Base-by-base conservation (phyloP, 257 asterid genomes). In the Buddleja alternifolia region DNA sequence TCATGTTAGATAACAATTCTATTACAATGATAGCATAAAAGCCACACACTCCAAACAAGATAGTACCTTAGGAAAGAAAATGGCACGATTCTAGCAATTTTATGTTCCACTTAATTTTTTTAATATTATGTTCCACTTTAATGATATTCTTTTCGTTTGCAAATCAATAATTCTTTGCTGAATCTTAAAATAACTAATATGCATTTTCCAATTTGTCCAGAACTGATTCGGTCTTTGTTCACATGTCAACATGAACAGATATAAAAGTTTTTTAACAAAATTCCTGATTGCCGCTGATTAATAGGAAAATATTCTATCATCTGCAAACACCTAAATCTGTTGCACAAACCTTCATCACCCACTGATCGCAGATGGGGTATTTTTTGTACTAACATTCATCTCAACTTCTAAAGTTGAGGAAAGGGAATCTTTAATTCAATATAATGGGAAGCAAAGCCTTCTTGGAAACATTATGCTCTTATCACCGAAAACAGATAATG, bases 61-160 rank as follows among this genome's bases (percentile, higher is more conserved):
- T n/a, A n/a, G n/a, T n/a, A n/a, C n/a, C n/a, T n/a, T n/a, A n/a
- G 44, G 55, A 72, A 25, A 55, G 34, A 29, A 72, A 53, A 40
- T 53, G 66, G n/a, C n/a, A n/a, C n/a, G n/a, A n/a, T n/a, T n/a
- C n/a, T n/a, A n/a, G n/a, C n/a, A n/a, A n/a, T n/a, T n/a, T n/a
- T n/a, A n/a, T n/a, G n/a, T n/a, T n/a, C n/a, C n/a, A n/a, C n/a
- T n/a, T n/a, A n/a, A n/a, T n/a, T n/a, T 21, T 57, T 19, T 17
- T 6, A 56, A 15, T 44, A 29, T 36, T 50, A 24, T 53, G 6
- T 42, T 29, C 34, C 34, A 29, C 2, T 46, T 29, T 17, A 9
- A 14, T 15, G 19, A 37, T 23, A 25, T 52, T 36, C 69, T 19
- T 56, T 21, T 47, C 21, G 11, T 60, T 32, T 36, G n/a, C 41